Evolutionary conservation across 176 grass and related monocot species (phyloP).

Genomic region (Lolium perenne): DNA sequence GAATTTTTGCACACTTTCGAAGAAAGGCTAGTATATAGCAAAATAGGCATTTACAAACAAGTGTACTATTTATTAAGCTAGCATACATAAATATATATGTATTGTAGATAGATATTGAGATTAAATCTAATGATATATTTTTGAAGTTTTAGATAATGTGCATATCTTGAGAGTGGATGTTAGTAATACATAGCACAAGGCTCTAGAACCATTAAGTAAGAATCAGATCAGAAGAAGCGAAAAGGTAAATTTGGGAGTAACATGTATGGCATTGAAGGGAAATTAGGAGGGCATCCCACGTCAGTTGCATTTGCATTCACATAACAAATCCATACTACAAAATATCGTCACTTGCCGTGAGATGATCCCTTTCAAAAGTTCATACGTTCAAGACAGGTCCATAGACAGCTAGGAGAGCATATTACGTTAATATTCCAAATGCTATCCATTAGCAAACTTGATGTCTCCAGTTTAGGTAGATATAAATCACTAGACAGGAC

Average conservation of each 20-base stretch:
- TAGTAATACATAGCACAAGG: neutral
- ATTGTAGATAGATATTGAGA: too few relatives aligned
- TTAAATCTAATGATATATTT: too few relatives aligned
- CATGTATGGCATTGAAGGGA: neutral
- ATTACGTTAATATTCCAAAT: neutral
- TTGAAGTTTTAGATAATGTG: neutral
- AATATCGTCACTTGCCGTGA: slow-evolving; percentile 3
- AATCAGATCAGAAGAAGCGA: neutral
- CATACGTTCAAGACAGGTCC: neutral
- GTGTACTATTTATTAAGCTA: too few relatives aligned
- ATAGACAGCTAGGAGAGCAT: neutral
- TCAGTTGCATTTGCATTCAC: neutral
- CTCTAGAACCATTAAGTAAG: neutral
- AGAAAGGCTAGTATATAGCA: too few relatives aligned
- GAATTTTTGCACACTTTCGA: too few relatives aligned
- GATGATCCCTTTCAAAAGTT: slow-evolving; percentile 6
- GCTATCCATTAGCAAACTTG: neutral
- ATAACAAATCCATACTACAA: neutral
- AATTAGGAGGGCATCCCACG: neutral
- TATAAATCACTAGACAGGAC: neutral
- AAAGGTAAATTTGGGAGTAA: neutral
- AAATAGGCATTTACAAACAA: too few relatives aligned
- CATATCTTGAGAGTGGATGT: neutral
- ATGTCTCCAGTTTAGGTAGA: neutral
- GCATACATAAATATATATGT: too few relatives aligned